Conservation (phyloP, 78 protist genomes). For the Dictyostelium firmibasis region DNA sequence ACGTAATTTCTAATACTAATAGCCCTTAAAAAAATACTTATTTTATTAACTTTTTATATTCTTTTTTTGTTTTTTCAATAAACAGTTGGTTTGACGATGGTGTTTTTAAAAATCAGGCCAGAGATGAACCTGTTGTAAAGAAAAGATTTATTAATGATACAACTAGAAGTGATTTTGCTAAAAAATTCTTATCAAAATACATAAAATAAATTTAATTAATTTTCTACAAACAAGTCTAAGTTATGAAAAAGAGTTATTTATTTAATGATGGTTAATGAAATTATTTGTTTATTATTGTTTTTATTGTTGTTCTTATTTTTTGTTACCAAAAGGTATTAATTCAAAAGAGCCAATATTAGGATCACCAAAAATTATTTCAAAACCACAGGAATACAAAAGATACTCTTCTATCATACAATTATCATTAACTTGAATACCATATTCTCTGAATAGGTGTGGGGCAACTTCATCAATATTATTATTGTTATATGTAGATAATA, state of each 20-base stretch:
- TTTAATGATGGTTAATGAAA: no score
- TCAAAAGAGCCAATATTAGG: neutral
- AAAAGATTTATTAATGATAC: conserved; percentile 76
- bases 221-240: no score
- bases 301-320: no score
- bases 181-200: conserved; percentile 41
- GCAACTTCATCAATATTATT: neutral
- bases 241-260: neutral
- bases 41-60: neutral
- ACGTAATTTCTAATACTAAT: neutral
- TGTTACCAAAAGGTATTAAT: neutral
- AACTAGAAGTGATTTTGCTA: conserved; percentile 75
- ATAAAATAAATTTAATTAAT: conserved; percentile 26
- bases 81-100: conserved; percentile 65
- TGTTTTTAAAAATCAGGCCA: conserved; percentile 73
- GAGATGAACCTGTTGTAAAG: conserved; percentile 62
- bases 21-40: no score
- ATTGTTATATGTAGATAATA: no score
- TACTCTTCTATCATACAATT: no score
- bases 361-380: neutral
- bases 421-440: no score
- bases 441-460: no score
- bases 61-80: neutral
- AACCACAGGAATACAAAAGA: neutral
- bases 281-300: no score